Percentiles rank a stretch among this genome's conserved stretches.
These are phyloP conservation scores for Colletotrichum incanum DNA, from an alignment of 2,329 filamentous ascomycete species.

Conservation along the genomic window DNA sequence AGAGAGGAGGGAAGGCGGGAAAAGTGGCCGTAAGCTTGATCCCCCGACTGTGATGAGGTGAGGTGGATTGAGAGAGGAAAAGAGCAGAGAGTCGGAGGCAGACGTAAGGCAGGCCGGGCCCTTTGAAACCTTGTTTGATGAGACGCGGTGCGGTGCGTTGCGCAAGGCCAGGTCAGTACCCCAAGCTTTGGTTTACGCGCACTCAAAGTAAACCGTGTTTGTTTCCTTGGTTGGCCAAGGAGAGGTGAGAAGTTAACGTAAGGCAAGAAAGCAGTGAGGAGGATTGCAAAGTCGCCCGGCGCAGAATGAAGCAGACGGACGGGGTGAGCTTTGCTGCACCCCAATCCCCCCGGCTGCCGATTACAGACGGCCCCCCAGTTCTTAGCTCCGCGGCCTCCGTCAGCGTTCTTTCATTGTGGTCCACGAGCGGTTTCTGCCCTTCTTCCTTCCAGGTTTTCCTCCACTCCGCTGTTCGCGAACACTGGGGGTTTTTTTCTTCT, in stretches of 20 bases:
- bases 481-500: no score
- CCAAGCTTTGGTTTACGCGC: conserved; percentile 7
- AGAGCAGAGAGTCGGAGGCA: background rate
- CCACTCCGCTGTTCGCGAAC: conserved; percentile 1
- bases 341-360: background rate
- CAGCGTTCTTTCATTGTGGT: conserved; percentile 8
- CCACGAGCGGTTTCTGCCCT: background rate
- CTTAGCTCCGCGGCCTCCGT: conserved; percentile 25
- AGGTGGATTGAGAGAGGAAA: conserved; percentile 5
- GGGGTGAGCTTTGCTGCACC: conserved; percentile 5
- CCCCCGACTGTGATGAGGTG: background rate
- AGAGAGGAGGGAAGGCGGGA: background rate
- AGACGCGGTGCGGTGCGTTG: conserved; percentile 15
- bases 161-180: conserved; percentile 29
- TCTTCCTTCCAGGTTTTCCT: conserved; percentile 5
- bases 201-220: background rate
- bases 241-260: background rate
- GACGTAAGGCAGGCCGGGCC: conserved; percentile 13
- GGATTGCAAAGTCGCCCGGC: background rate
- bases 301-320: conserved; percentile 4
- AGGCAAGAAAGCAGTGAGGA: background rate
- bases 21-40: background rate
- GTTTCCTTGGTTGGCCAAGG: background rate
- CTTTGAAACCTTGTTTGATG: conserved; percentile 42
- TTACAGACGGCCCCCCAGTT: conserved; percentile 14